Evolutionary conservation across 2,329 filamentous ascomycete species (phyloP).

Genomic region (Torrubiellomyces zombiae): DNA sequence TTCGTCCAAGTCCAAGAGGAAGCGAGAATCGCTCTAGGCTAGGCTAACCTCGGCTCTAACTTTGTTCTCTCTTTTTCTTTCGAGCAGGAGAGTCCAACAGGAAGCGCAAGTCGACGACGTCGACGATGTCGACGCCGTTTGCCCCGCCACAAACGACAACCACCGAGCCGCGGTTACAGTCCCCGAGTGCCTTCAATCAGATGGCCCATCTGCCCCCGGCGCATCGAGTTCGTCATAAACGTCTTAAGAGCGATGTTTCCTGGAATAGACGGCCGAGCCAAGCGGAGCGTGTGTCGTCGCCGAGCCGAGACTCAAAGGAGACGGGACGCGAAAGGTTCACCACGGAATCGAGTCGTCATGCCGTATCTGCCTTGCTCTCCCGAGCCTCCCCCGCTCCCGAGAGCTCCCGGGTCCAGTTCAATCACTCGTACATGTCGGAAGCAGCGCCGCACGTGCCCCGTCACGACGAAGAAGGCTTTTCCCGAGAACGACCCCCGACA

Average conservation of each 20-base stretch:
- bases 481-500: too few species aligned
- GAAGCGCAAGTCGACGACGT: slow-evolving; percentile 61
- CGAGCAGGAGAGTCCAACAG: slow-evolving; percentile 60
- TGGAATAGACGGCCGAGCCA: slow-evolving; percentile 15
- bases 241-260: slow-evolving; percentile 20
- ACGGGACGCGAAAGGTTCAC: slow-evolving; percentile 11
- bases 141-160: slow-evolving; percentile 11
- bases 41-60: slow-evolving; percentile 20
- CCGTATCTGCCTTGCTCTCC: slow-evolving; percentile 17
- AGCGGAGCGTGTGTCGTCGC: slow-evolving; percentile 6
- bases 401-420: slow-evolving; percentile 3
- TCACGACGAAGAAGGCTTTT: too few species aligned
- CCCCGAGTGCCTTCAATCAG: slow-evolving; percentile 15
- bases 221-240: slow-evolving; percentile 14
- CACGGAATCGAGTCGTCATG: slow-evolving; percentile 14
- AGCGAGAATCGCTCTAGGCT: slow-evolving; percentile 24
- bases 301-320: slow-evolving; percentile 6
- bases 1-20: slow-evolving; percentile 43
- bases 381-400: slow-evolving; percentile 4
- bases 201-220: slow-evolving; percentile 11
- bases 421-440: too few species aligned
- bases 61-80: slow-evolving; percentile 7
- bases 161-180: slow-evolving; percentile 15
- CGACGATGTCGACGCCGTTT: too few species aligned
- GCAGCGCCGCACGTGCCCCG: too few species aligned